A percentile compares a stretch with the other conserved stretches of the same genome.
phyloP scores from a whole-genome alignment of 441 rosid genomes.

The Jatropha podagrica region DNA sequence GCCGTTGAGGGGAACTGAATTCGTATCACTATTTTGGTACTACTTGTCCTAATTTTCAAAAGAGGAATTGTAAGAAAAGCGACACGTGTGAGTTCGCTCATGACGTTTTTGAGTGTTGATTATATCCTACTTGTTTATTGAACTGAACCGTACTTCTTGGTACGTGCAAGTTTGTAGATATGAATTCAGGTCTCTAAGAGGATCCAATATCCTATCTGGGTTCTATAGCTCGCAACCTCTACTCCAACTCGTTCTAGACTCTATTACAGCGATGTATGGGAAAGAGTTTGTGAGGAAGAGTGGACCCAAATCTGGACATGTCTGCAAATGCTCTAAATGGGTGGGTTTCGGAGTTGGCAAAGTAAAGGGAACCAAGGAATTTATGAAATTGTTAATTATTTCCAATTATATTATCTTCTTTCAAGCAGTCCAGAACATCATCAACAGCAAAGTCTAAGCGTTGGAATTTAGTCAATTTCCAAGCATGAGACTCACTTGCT shows the following conservation, averaged over 20 bases:
- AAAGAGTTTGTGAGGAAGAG: constrained; percentile 48
- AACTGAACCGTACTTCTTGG: constrained; percentile 81
- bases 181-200: constrained; percentile 52
- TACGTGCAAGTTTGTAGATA: constrained; percentile 39
- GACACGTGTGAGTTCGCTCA: constrained; percentile 86
- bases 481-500: constrained; percentile 80
- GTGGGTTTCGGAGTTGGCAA: constrained; percentile 78
- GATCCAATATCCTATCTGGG: constrained; percentile 49
- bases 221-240: constrained; percentile 50
- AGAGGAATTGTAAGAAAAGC: constrained; percentile 71
- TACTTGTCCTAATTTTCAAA: constrained; percentile 80
- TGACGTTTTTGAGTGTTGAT: constrained; percentile 97
- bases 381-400: constrained; percentile 25
- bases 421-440: constrained; percentile 79
- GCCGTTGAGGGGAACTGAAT: neutral
- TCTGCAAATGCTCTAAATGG: constrained; percentile 50
- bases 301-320: constrained; percentile 26
- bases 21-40: constrained; percentile 70
- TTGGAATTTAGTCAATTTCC: constrained; percentile 95
- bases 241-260: constrained; percentile 38
- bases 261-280: constrained; percentile 41
- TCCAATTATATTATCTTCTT: constrained; percentile 93
- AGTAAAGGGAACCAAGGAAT: constrained; percentile 22
- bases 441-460: constrained; percentile 91
- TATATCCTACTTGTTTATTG: constrained; percentile 83